These are phyloP conservation scores for Pistacia integerrima DNA, from an alignment of 345 rosid genomes.

Conservation along the genomic window DNA sequence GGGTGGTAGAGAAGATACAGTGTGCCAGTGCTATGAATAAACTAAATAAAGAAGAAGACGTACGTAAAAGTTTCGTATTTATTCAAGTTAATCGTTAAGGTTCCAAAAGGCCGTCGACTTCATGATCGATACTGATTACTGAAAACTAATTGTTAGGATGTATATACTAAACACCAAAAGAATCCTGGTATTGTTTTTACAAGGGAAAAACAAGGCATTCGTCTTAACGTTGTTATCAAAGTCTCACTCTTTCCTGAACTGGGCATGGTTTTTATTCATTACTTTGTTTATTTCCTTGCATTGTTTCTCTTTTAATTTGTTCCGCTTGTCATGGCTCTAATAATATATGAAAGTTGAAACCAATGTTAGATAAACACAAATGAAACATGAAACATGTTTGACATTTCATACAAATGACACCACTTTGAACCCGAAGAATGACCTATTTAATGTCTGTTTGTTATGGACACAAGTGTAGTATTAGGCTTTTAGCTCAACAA, in stretches of 20 bases:
- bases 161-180: not conserved
- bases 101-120: slow-evolving; percentile 18
- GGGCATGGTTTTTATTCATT: too few species aligned
- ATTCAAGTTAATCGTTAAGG: slow-evolving; percentile 27
- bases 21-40: not conserved
- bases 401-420: not conserved
- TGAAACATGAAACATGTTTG: not conserved
- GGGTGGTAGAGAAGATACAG: not conserved
- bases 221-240: too few species aligned
- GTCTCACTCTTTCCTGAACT: too few species aligned
- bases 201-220: too few species aligned
- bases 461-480: not conserved
- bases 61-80: not conserved
- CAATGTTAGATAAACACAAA: too few species aligned
- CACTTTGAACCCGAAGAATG: not conserved
- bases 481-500: not conserved
- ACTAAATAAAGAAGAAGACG: too few species aligned
- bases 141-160: not conserved
- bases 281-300: not conserved
- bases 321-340: too few species aligned
- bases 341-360: too few species aligned
- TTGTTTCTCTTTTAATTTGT: too few species aligned
- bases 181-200: too few species aligned
- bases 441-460: slow-evolving; percentile 7
- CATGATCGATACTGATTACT: too few species aligned